Conservation (phyloP, 805 yeast genomes). For the Metschnikowia peoriensis region DNA sequence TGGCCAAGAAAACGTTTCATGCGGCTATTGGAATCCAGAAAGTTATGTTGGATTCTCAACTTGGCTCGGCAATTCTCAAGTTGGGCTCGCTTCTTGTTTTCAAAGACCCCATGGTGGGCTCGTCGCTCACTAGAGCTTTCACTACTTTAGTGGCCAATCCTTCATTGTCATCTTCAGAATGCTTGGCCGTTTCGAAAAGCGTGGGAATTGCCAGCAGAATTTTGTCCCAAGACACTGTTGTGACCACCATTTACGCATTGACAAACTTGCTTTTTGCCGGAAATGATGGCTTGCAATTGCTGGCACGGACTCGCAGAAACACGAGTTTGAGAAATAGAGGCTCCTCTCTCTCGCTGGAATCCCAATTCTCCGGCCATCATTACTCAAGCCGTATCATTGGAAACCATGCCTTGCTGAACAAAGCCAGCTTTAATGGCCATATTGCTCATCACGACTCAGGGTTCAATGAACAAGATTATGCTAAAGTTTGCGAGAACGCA, state of each 20-base stretch:
- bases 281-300: slow-evolving; percentile 36
- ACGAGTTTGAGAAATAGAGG: slow-evolving; percentile 26
- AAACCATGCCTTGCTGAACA: slow-evolving; percentile 11
- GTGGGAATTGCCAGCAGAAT: slow-evolving; percentile 67
- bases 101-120: slow-evolving; percentile 37
- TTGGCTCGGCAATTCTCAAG: slow-evolving; percentile 52
- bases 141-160: slow-evolving; percentile 57
- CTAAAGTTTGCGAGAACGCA: slow-evolving; percentile 58
- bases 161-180: slow-evolving; percentile 44
- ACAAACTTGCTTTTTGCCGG: slow-evolving; percentile 68
- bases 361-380: slow-evolving; percentile 1
- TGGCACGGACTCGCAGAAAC: slow-evolving; percentile 28
- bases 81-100: slow-evolving; percentile 55
- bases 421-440: neutral
- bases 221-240: slow-evolving; percentile 76
- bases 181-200: slow-evolving; percentile 51
- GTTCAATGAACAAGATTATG: slow-evolving; percentile 29
- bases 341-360: slow-evolving; percentile 6
- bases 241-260: slow-evolving; percentile 80
- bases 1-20: slow-evolving; percentile 46
- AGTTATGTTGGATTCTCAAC: slow-evolving; percentile 50
- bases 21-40: slow-evolving; percentile 51
- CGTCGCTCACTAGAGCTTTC: slow-evolving; percentile 42
- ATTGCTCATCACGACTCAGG: neutral
- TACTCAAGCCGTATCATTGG: slow-evolving; percentile 14